These are phyloP conservation scores for Clonostachys chloroleuca DNA, from an alignment of 2,329 filamentous ascomycete genomes.

Conservation along the genomic window DNA sequence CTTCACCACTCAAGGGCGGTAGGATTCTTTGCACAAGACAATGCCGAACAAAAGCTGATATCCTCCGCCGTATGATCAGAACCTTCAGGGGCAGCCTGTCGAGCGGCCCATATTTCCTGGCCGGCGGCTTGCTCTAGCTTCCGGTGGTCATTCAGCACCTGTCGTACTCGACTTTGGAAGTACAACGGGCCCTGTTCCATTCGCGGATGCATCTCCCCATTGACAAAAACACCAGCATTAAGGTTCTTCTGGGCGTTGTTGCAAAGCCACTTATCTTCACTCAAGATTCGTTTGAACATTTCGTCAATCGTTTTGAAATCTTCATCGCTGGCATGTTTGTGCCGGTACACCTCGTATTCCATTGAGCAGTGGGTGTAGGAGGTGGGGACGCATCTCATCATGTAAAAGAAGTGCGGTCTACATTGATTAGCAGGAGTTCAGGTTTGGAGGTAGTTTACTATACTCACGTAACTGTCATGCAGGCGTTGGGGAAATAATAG, in stretches of 20 bases:
- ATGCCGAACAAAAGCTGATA: constrained; percentile 18
- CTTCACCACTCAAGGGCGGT: too few species aligned
- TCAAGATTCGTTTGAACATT: constrained; percentile 61
- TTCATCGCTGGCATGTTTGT: constrained; percentile 52
- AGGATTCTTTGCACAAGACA: background rate
- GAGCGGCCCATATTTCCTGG: constrained; percentile 20
- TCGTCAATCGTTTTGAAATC: constrained; percentile 52
- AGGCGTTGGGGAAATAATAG: constrained; percentile 46
- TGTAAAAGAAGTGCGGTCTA: constrained; percentile 53
- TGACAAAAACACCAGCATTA: constrained; percentile 56
- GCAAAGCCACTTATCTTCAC: constrained; percentile 61
- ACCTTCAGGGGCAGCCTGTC: constrained; percentile 13
- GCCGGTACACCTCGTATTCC: constrained; percentile 59
- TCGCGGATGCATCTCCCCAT: constrained; percentile 57
- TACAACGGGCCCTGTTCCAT: constrained; percentile 55
- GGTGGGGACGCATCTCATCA: constrained; percentile 57
- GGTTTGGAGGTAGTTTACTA: background rate
- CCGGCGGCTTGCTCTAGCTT: constrained; percentile 33
- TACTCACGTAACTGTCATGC: constrained; percentile 43
- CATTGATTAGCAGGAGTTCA: constrained; percentile 19
- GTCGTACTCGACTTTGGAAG: constrained; percentile 48
- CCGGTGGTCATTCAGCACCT: constrained; percentile 40
- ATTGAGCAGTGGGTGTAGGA: constrained; percentile 45
- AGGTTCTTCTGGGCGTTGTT: constrained; percentile 55
- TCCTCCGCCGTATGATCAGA: constrained; percentile 15